Base-by-base conservation (phyloP, 495 filamentous ascomycete species). In the Hyaloscypha finlandica region DNA sequence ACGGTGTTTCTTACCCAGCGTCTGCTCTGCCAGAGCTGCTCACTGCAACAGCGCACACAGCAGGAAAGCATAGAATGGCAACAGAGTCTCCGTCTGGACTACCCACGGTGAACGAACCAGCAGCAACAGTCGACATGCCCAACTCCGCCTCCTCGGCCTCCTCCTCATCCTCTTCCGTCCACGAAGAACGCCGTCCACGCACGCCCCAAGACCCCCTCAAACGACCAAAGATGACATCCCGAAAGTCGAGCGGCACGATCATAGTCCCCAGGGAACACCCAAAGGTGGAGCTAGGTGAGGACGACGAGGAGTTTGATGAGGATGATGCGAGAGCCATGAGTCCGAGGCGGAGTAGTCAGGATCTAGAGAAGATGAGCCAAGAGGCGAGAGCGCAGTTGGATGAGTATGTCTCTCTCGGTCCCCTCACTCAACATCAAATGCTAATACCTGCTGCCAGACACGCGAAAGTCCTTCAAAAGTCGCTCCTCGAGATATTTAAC, bases 291-390 rank as follows among this genome's bases (percentile, higher is more conserved):
- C 82, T 89, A 11, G 77, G 89, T 66, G 84, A 86, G 54, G 73
- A 77, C 29, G 82, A 90, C 48, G 85, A 89, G 76, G 83, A 88
- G 66, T 85, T 89, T 67, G 92, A 92, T 22, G 90, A 90, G 3
- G 89, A 93, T 76, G 95, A 97, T 75, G 93, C 94, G 48, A 82
- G 94, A 64, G 89, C 92, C 52, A 99, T 99, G 95, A 97, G 93
- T 77, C 95, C 95, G 1, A 85, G 94, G 67, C 84, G 94, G 71
- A 96, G 91, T 70, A 96, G 88, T 65, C 92, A 92, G 59, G 94
- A 99, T 71, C 81, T 97, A 33, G 91, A 97, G 71, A 85, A 85
- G 70, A 83, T 99, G 80, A 88, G 92, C 60, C 87, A 90, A 73
- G 91, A 94, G 71, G 92, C 93, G 56, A 84, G 81, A 55, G 79